These are phyloP conservation scores for Boletellus ananas DNA, from an alignment of 768 basidiomycete genomes.

Conservation along the genomic window DNA sequence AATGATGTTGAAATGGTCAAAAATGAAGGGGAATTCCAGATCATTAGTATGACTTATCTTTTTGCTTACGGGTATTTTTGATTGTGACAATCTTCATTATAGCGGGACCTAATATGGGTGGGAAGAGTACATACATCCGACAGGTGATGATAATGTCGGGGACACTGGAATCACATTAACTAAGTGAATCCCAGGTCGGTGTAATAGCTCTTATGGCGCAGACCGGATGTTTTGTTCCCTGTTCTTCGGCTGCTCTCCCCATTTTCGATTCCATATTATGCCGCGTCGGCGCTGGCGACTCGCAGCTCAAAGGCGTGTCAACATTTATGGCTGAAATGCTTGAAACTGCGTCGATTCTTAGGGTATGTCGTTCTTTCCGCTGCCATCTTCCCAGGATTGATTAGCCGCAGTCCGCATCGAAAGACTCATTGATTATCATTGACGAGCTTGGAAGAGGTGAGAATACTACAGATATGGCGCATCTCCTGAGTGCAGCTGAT, in stretches of 20 bases:
- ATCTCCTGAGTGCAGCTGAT: slow-evolving; percentile 1
- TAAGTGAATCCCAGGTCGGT: slow-evolving; percentile 56
- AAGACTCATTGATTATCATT: slow-evolving; percentile 92
- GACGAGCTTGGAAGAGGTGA: slow-evolving; percentile 91
- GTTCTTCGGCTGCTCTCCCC: slow-evolving; percentile 78
- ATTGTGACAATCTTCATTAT: slow-evolving; percentile 3
- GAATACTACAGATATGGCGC: background rate
- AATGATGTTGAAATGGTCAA: slow-evolving; percentile 96
- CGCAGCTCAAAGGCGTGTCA: slow-evolving; percentile 94
- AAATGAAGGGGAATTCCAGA: slow-evolving; percentile 91
- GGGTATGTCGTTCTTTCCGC: slow-evolving; percentile 44
- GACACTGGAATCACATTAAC: background rate
- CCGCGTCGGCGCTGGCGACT: slow-evolving; percentile 95
- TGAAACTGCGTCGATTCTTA: slow-evolving; percentile 92
- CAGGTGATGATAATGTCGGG: slow-evolving; percentile 45
- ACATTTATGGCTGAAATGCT: slow-evolving; percentile 99
- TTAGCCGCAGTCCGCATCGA: slow-evolving; percentile 70
- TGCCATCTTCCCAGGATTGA: background rate
- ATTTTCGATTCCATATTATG: slow-evolving; percentile 96
- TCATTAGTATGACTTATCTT: slow-evolving; percentile 63
- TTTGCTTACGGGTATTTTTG: background rate
- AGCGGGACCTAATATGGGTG: slow-evolving; percentile 99
- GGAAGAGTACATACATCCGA: slow-evolving; percentile 96
- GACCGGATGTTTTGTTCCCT: slow-evolving; percentile 93
- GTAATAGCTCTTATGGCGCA: slow-evolving; percentile 98